phyloP scores from a whole-genome alignment of 2,329 filamentous ascomycete species.

The Penicillium concentricum region DNA sequence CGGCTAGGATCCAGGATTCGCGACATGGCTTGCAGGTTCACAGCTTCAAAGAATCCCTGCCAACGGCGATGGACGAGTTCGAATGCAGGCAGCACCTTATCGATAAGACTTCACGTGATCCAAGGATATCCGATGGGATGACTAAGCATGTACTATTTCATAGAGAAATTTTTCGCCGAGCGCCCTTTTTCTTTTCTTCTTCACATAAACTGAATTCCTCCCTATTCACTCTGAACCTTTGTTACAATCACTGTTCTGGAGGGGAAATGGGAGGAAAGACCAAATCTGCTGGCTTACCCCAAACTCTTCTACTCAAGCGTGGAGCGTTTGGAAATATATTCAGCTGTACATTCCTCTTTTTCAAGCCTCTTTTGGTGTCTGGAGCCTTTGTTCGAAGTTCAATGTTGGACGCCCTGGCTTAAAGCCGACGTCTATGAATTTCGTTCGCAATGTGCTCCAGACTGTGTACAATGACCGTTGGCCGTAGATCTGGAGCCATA shows the following conservation, averaged over 20 bases:
- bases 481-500: constrained; percentile 51
- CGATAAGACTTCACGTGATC: constrained; percentile 32
- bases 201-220: constrained; percentile 44
- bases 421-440: constrained; percentile 24
- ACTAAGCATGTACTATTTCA: constrained; percentile 24
- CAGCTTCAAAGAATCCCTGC: background rate
- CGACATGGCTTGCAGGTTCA: constrained; percentile 12
- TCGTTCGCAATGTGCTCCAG: constrained; percentile 57
- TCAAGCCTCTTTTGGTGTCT: background rate
- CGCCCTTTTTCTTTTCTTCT: constrained; percentile 33
- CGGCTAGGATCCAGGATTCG: constrained; percentile 27
- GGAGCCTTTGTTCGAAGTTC: background rate
- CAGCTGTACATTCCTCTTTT: constrained; percentile 40
- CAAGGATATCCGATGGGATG: background rate
- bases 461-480: constrained; percentile 55
- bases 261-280: constrained; percentile 51
- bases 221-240: constrained; percentile 50
- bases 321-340: constrained; percentile 50
- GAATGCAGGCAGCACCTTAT: constrained; percentile 28
- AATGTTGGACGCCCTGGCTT: background rate
- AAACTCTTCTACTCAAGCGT: constrained; percentile 40
- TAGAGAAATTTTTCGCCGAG: constrained; percentile 13
- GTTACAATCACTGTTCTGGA: constrained; percentile 42
- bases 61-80: background rate
- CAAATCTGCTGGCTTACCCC: constrained; percentile 47